Evolutionary conservation across 768 basidiomycete species (phyloP).

Genomic region (Boletus edulis): DNA sequence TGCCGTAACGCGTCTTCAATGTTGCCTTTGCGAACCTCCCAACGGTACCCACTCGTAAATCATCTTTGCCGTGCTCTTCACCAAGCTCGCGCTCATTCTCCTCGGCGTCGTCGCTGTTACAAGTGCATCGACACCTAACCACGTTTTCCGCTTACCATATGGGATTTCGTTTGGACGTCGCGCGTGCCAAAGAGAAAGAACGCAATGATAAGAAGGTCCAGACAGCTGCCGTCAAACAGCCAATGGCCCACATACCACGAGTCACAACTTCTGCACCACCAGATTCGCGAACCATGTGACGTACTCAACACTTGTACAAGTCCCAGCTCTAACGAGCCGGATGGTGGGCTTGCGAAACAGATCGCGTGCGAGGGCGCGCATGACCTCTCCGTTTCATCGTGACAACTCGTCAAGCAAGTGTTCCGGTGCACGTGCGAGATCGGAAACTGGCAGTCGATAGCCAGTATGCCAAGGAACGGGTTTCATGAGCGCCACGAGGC

Average conservation of each 20-base stretch:
- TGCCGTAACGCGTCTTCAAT: too few species aligned
- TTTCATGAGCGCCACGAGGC: not conserved
- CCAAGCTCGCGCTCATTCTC: conserved; percentile 2
- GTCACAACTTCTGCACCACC: conserved; percentile 17
- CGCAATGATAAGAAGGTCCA: conserved; percentile 25
- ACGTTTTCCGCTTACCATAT: too few species aligned
- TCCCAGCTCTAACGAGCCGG: conserved; percentile 18
- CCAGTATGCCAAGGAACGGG: not conserved
- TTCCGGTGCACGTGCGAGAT: not conserved
- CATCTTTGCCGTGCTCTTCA: not conserved
- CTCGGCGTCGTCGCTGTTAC: not conserved
- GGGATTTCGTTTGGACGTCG: conserved; percentile 18
- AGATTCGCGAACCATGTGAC: conserved; percentile 13
- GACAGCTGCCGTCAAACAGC: conserved; percentile 25
- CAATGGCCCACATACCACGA: not conserved
- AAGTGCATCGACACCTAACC: not conserved
- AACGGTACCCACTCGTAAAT: not conserved
- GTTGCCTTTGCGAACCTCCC: not conserved
- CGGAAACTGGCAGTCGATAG: too few species aligned
- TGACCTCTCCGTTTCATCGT: not conserved
- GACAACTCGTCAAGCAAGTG: conserved; percentile 10
- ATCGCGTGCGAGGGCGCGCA: not conserved
- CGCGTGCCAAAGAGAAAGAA: conserved; percentile 24
- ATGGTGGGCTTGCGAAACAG: conserved; percentile 16
- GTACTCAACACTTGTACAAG: conserved; percentile 9